Evolutionary conservation across 257 asterid species (phyloP).

Genomic region (Haberlea rhodopensis): DNA sequence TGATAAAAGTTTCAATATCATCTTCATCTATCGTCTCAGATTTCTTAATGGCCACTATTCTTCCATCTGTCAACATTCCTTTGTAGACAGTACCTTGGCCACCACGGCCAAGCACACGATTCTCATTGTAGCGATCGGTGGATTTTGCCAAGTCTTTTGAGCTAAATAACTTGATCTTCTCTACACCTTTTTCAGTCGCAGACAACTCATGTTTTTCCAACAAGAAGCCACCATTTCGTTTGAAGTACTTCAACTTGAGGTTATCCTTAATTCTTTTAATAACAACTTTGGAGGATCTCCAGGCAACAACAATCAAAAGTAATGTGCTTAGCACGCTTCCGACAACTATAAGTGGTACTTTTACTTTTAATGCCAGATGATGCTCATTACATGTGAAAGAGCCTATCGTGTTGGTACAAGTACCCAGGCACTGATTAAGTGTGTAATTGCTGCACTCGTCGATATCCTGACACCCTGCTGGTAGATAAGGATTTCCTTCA

Average conservation of each 20-base stretch:
- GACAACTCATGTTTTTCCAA: constrained; percentile 8
- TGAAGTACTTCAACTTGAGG: background rate
- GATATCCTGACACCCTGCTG: background rate
- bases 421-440: background rate
- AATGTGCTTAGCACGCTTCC: background rate
- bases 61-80: constrained; percentile 20
- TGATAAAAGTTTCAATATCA: constrained; percentile 18
- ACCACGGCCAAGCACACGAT: constrained; percentile 18
- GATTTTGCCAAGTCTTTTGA: constrained; percentile 16
- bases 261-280: background rate
- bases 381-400: background rate
- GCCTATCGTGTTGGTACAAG: background rate
- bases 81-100: constrained; percentile 25
- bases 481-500: constrained; percentile 13
- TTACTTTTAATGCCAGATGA: background rate
- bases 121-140: background rate
- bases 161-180: constrained; percentile 6
- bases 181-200: background rate
- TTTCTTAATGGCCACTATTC: constrained; percentile 18
- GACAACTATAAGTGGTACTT: background rate
- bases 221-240: constrained; percentile 7
- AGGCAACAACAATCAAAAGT: background rate
- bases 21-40: constrained; percentile 3
- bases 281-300: constrained; percentile 10
- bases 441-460: background rate